Conservation (phyloP, 2,329 filamentous ascomycete species). For the Alternaria tenuissima region DNA sequence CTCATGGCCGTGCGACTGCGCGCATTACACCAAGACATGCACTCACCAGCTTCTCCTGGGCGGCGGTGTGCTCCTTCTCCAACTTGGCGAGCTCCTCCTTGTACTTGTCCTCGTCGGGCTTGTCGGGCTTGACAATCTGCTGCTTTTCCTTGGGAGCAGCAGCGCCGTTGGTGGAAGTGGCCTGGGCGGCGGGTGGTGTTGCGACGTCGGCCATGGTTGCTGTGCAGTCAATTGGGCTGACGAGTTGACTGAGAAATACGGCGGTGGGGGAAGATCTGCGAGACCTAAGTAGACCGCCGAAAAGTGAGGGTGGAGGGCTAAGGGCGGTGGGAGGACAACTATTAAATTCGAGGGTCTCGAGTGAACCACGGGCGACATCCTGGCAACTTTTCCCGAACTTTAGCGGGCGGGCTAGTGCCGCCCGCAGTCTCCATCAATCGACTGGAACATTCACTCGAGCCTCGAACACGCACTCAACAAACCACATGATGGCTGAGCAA, state of each 20-base stretch:
- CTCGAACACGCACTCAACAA: slow-evolving; percentile 18
- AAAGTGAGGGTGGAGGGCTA: slow-evolving; percentile 9
- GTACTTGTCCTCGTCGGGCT: slow-evolving; percentile 86
- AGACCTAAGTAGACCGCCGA: slow-evolving; percentile 12
- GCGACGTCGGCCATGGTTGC: slow-evolving; percentile 48
- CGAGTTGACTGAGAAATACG: slow-evolving; percentile 23
- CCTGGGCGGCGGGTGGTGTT: slow-evolving; percentile 48
- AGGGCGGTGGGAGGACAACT: slow-evolving; percentile 27
- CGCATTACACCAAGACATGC: background rate
- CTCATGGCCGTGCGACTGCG: slow-evolving; percentile 8
- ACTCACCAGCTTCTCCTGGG: slow-evolving; percentile 74
- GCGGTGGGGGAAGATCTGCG: slow-evolving; percentile 17
- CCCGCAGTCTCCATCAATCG: slow-evolving; percentile 14
- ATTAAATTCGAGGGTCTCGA: slow-evolving; percentile 35
- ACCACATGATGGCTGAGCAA: slow-evolving; percentile 34
- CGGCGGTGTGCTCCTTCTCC: slow-evolving; percentile 84
- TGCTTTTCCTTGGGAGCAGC: slow-evolving; percentile 48
- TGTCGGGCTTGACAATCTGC: slow-evolving; percentile 71
- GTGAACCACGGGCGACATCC: slow-evolving; percentile 23
- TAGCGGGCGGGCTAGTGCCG: slow-evolving; percentile 19
- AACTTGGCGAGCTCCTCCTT: slow-evolving; percentile 80
- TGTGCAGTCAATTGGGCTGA: slow-evolving; percentile 31
- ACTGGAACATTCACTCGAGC: slow-evolving; percentile 3
- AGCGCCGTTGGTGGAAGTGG: slow-evolving; percentile 40
- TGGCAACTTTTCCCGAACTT: slow-evolving; percentile 36